Base-by-base conservation (phyloP, 2,329 filamentous ascomycete species). In the Botryotinia calthae region DNA sequence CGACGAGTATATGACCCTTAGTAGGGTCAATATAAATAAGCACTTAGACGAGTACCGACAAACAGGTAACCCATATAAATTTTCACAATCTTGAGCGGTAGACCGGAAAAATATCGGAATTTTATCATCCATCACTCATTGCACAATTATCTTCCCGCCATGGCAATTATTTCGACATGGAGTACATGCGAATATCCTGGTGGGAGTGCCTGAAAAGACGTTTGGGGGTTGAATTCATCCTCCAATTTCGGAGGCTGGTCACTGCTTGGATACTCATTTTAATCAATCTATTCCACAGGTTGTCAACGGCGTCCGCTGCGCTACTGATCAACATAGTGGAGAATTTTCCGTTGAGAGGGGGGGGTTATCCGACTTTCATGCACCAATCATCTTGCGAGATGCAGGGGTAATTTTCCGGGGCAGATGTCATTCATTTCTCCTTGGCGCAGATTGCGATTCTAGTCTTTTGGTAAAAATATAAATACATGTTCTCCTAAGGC, bases 301-400 rank as follows among this genome's bases (percentile, higher is more conserved):
- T n/a, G 44, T 63, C 25, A 63, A 44, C n/a, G 16, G 37, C 61
- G 61, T 25, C 61, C 8, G 25, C 20, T 63, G 16, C 61, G 40
- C 61, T 44, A 44, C 16, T 63, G 40, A 63, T 44, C 44, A 63
- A 44, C 40, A 31, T 44, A 22, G 48, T 54, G 64, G 64, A 66
- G 14, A 51, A 22, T 54, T 67, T 48, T 40, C 25, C 46, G 25
- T 54, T n/a, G 18, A 25, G 3, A 14, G 25, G 8, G 46, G 64
- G 22, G 22, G 56, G 18, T n/a, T 31, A 65, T 31, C n/a, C 42
- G 37, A 31, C 34, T 34, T 42, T 65, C n/a, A 65, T 65, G 59
- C 69, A 64, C 68, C 56, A 70, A 70, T 51, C 16, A 51, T 9
- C 59, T 31, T 65, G 46, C 46, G 8, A 54, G 25, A 22, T 56